Conservation (phyloP, 495 filamentous ascomycete species). For the Opeltia flavorubescens region DNA sequence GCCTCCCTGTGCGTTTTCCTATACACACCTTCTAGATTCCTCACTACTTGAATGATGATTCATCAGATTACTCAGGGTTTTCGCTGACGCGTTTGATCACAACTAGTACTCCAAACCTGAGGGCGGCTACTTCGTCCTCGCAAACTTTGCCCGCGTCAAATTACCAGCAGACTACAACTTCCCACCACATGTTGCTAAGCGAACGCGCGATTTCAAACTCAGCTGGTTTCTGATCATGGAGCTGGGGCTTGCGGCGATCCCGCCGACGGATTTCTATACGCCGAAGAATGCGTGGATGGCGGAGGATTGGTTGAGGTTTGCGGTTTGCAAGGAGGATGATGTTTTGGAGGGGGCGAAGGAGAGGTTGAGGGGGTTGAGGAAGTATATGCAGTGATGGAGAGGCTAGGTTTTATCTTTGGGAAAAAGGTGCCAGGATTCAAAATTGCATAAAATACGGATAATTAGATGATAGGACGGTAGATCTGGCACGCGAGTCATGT, state of each 20-base stretch:
- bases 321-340: constrained; percentile 90
- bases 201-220: constrained; percentile 85
- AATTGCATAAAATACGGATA: no score
- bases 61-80: no score
- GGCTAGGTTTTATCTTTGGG: neutral
- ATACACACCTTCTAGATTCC: no score
- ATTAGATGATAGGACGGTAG: no score
- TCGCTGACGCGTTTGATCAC: no score
- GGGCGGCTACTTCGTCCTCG: constrained; percentile 92
- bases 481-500: no score
- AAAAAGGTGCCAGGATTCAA: neutral
- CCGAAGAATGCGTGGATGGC: constrained; percentile 66
- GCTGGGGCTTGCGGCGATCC: constrained; percentile 88
- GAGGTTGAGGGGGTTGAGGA: constrained; percentile 70
- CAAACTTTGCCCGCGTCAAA: constrained; percentile 74
- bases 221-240: constrained; percentile 95
- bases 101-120: constrained; percentile 73
- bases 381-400: constrained; percentile 39
- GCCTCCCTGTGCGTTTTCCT: constrained; percentile 44
- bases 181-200: constrained; percentile 69
- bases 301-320: constrained; percentile 88
- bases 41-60: no score
- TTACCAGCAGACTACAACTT: constrained; percentile 72
- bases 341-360: constrained; percentile 85
- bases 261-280: constrained; percentile 93